phyloP scores from a whole-genome alignment of 2,329 filamentous ascomycete genomes.

The Monilinia polystroma region DNA sequence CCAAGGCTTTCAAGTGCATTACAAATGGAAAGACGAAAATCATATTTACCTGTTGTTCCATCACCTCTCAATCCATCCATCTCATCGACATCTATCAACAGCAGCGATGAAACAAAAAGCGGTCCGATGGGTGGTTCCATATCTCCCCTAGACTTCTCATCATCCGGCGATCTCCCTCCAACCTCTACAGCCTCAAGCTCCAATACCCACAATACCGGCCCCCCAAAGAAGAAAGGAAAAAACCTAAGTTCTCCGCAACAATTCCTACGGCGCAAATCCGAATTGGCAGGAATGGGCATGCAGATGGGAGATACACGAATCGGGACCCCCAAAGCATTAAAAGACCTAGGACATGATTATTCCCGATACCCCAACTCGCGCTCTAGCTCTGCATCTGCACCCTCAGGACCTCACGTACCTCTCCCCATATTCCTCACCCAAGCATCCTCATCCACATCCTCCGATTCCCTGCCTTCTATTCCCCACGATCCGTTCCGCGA shows the following conservation, averaged over 20 bases:
- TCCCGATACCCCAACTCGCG: conserved; percentile 37
- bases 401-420: background rate
- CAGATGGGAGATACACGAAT: conserved; percentile 18
- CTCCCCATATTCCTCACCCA: background rate
- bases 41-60: conserved; percentile 36
- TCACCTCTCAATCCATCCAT: conserved; percentile 39
- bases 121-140: conserved; percentile 5
- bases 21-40: conserved; percentile 19
- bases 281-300: conserved; percentile 21
- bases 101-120: conserved; percentile 25
- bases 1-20: conserved; percentile 22
- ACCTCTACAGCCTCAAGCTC: conserved; percentile 18
- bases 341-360: conserved; percentile 38
- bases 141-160: conserved; percentile 27
- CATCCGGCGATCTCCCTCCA: conserved; percentile 27
- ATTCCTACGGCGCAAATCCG: conserved; percentile 31
- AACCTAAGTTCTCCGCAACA: conserved; percentile 29
- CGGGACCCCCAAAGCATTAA: conserved; percentile 29
- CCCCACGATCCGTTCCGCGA: conserved; percentile 31
- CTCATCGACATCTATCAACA: conserved; percentile 23
- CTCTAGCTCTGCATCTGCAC: conserved; percentile 2
- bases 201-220: conserved; percentile 13
- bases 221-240: conserved; percentile 21
- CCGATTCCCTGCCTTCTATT: conserved; percentile 20
- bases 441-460: conserved; percentile 21